Evolutionary conservation across 2,329 filamentous ascomycete species (phyloP).

Genomic region (Ceratocystis variospora): DNA sequence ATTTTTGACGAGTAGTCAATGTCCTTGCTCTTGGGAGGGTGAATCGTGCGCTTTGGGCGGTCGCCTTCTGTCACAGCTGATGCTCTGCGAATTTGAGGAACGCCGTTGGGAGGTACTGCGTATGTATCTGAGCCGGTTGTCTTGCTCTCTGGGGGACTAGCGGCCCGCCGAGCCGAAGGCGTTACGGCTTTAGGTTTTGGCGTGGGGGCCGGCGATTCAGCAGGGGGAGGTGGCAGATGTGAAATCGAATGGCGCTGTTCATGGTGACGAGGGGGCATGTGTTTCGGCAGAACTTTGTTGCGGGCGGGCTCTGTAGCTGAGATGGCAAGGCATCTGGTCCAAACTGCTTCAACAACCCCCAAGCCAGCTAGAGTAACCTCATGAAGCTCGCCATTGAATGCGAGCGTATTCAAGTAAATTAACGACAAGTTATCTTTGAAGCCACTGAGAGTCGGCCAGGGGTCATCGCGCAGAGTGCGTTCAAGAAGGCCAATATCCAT

Average conservation of each 20-base stretch:
- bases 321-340: slow-evolving; percentile 33
- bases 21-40: slow-evolving; percentile 80
- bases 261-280: slow-evolving; percentile 32
- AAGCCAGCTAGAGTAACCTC: slow-evolving; percentile 48
- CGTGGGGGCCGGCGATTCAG: slow-evolving; percentile 19
- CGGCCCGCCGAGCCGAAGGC: slow-evolving; percentile 25
- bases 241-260: slow-evolving; percentile 31
- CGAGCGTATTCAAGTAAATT: slow-evolving; percentile 63
- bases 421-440: slow-evolving; percentile 63
- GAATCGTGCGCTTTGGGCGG: slow-evolving; percentile 84
- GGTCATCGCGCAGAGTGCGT: slow-evolving; percentile 54
- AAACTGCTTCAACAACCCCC: slow-evolving; percentile 42
- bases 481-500: slow-evolving; percentile 82
- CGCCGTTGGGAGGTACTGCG: slow-evolving; percentile 61
- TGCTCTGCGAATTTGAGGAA: slow-evolving; percentile 73
- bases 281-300: slow-evolving; percentile 38
- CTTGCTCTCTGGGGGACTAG: slow-evolving; percentile 30
- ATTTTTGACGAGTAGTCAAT: slow-evolving; percentile 65
- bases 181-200: slow-evolving; percentile 28
- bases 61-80: slow-evolving; percentile 62
- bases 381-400: slow-evolving; percentile 73
- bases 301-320: slow-evolving; percentile 39
- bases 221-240: slow-evolving; percentile 20
- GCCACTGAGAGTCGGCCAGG: slow-evolving; percentile 55
- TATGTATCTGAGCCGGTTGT: slow-evolving; percentile 43